phyloP scores from a whole-genome alignment of 2,329 filamentous ascomycete species.

The Diaporthe batatas region DNA sequence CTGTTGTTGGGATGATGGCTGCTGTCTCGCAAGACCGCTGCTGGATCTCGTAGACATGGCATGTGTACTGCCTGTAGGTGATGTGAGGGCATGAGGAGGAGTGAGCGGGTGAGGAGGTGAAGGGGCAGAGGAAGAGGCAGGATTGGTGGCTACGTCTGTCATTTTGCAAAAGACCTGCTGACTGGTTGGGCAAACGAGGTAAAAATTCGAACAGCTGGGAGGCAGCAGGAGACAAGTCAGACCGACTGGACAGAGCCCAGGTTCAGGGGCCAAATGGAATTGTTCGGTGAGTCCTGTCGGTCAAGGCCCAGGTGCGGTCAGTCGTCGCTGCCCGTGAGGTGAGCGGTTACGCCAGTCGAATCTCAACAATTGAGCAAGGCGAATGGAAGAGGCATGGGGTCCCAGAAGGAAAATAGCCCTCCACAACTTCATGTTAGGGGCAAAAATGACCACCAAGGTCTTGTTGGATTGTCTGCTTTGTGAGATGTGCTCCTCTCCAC shows the following conservation, averaged over 20 bases:
- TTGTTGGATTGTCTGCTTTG: conserved; percentile 51
- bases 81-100: conserved; percentile 39
- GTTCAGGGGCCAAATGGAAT: conserved; percentile 30
- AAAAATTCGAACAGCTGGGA: conserved; percentile 15
- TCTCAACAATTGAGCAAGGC: conserved; percentile 34
- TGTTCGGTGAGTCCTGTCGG: conserved; percentile 34
- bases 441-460: conserved; percentile 44
- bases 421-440: conserved; percentile 40
- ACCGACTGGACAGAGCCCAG: conserved; percentile 30
- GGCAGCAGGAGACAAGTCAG: conserved; percentile 37
- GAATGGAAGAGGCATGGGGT: conserved; percentile 31
- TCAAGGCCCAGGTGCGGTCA: conserved; percentile 28
- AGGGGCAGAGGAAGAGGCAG: conserved; percentile 41
- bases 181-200: conserved; percentile 39
- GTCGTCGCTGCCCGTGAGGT: conserved; percentile 37
- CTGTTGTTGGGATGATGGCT: conserved; percentile 32
- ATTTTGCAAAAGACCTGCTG: conserved; percentile 40
- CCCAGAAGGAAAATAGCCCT: conserved; percentile 38
- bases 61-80: conserved; percentile 39
- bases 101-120: conserved; percentile 39
- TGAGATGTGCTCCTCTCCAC: conserved; percentile 42
- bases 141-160: conserved; percentile 42
- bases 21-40: conserved; percentile 40
- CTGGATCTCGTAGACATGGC: conserved; percentile 44
- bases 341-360: conserved; percentile 36